Percentiles rank a stretch among this genome's conserved stretches.
These are phyloP conservation scores for Colletotrichum limetticola DNA, from an alignment of 2,329 filamentous ascomycete species.

Conservation along the genomic window DNA sequence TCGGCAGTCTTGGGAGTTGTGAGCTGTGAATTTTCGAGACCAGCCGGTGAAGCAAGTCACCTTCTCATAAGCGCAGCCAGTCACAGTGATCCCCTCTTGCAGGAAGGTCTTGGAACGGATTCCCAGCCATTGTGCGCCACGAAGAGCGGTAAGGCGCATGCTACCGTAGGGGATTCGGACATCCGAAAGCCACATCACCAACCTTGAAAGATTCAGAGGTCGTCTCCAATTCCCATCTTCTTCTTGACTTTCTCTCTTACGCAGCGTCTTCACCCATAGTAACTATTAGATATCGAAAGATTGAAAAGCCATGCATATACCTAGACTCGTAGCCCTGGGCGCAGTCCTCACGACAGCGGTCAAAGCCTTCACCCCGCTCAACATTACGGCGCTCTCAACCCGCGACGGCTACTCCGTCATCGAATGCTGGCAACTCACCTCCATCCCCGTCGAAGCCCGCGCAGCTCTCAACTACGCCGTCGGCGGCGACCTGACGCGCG, in stretches of 20 bases:
- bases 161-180: neutral
- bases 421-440: constrained; percentile 57
- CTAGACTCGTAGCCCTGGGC: neutral
- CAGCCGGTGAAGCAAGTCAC: neutral
- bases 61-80: neutral
- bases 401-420: constrained; percentile 50
- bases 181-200: neutral
- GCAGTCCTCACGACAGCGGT: neutral
- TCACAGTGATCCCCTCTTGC: neutral
- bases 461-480: constrained; percentile 44
- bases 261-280: neutral
- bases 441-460: constrained; percentile 39
- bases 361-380: constrained; percentile 41
- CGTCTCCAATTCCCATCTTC: neutral
- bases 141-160: neutral
- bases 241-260: neutral
- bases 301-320: neutral
- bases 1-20: neutral
- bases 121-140: neutral
- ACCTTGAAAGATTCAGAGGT: neutral
- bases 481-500: constrained; percentile 41
- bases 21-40: too few relatives aligned
- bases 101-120: neutral
- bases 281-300: neutral
- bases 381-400: constrained; percentile 53